Conservation (phyloP, 768 basidiomycete genomes). For the Suillus lakei region DNA sequence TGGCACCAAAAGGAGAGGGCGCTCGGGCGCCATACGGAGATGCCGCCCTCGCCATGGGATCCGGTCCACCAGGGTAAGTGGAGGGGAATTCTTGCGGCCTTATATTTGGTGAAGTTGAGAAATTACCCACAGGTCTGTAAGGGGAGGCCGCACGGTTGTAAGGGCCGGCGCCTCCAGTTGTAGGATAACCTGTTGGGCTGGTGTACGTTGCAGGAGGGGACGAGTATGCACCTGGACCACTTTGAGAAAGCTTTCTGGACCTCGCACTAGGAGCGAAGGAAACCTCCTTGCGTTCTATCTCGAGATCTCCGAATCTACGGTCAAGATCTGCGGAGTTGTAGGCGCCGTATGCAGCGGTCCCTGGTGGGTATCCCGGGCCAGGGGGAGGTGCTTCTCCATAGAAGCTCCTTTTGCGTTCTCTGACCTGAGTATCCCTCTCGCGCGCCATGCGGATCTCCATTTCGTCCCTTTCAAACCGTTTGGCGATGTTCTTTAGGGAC, state of each 20-base stretch:
- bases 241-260: constrained; percentile 51
- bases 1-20: constrained; percentile 2
- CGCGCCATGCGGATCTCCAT: constrained; percentile 60
- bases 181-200: constrained; percentile 33
- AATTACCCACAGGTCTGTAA: constrained; percentile 36
- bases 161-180: constrained; percentile 23
- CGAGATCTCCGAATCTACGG: constrained; percentile 40
- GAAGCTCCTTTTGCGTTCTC: constrained; percentile 62
- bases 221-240: constrained; percentile 33
- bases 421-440: constrained; percentile 54
- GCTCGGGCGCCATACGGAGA: constrained; percentile 36
- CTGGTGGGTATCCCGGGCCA: constrained; percentile 31
- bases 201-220: constrained; percentile 34
- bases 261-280: constrained; percentile 38
- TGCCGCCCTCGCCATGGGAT: constrained; percentile 35
- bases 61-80: constrained; percentile 42
- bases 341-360: constrained; percentile 26
- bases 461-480: constrained; percentile 49
- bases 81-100: constrained; percentile 52
- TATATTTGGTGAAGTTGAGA: constrained; percentile 51
- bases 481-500: constrained; percentile 42
- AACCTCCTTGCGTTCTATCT: constrained; percentile 38
- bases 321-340: constrained; percentile 39
- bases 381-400: constrained; percentile 40
- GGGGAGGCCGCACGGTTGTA: constrained; percentile 41